Conservation (phyloP, 352 stramenopile genomes). For the Phytopythium boreale region DNA sequence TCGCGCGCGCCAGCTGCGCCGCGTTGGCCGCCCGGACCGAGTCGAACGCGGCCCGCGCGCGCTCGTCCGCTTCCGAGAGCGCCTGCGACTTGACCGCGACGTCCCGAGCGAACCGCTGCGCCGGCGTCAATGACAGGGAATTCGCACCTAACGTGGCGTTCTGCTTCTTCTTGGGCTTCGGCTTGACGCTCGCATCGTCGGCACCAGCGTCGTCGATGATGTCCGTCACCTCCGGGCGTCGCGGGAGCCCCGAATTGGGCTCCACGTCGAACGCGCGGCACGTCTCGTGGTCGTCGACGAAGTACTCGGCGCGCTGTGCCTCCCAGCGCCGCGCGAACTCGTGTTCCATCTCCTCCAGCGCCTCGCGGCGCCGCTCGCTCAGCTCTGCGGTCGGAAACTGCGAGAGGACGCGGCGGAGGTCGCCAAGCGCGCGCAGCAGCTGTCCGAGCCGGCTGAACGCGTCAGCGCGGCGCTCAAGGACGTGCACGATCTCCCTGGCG, state of each 20-base stretch:
- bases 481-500: slow-evolving; percentile 22
- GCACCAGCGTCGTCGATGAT: slow-evolving; percentile 20
- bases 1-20: slow-evolving; percentile 25
- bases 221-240: slow-evolving; percentile 42
- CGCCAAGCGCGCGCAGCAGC: slow-evolving; percentile 35
- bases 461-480: slow-evolving; percentile 44
- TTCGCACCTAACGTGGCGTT: too few relatives aligned
- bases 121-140: too few relatives aligned
- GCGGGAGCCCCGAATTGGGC: slow-evolving; percentile 26
- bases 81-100: slow-evolving; percentile 13
- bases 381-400: slow-evolving; percentile 16
- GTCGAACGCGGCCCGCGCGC: slow-evolving; percentile 14
- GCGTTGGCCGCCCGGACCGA: slow-evolving; percentile 13
- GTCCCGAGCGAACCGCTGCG: slow-evolving; percentile 31
- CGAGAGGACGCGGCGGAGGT: slow-evolving; percentile 36
- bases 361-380: slow-evolving; percentile 8
- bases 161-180: slow-evolving; percentile 20
- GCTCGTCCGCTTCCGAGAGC: slow-evolving; percentile 8
- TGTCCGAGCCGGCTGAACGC: slow-evolving; percentile 46
- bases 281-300: slow-evolving; percentile 45
- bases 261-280: slow-evolving; percentile 52
- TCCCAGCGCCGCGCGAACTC: slow-evolving; percentile 31
- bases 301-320: slow-evolving; percentile 38
- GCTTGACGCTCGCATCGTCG: neutral
- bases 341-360: slow-evolving; percentile 14